Evolutionary conservation across 2,329 filamentous ascomycete species (phyloP), one percentile per base, ranked within the genome.

Genomic region (Rhynchosporium agropyri): DNA sequence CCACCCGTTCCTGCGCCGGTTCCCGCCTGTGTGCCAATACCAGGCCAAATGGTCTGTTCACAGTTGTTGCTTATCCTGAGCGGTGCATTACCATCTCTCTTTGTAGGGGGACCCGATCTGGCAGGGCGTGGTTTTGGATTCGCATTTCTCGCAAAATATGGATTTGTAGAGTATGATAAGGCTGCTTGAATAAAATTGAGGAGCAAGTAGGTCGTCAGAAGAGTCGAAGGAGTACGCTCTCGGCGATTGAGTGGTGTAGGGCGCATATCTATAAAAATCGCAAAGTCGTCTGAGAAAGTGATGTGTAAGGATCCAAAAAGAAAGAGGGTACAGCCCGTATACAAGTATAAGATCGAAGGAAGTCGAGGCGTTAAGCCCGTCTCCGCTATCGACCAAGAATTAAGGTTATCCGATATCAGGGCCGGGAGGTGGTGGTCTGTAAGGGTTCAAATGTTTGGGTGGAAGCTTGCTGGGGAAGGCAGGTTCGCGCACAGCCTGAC

Each of bases 31-130:
- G 90, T 92, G 13, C 84, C 83, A 64, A 95, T 84, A 9, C 86
- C 91, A 1, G 91, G 91, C 83, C 89, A 94, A 66, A 95, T 85
- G 0, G 83, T 85, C 26, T 89, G 83, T 9, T 80, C 79, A 71
- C 91, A 96, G 61, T 82, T 81, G 76, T 94, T 96, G 63, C 85
- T 88, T 61, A 95, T 79, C 6, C 85, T 79, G 31, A 95, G 77
- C 6, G 89, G 88, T 45, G 85, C 77, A 28, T 68, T 60, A 15
- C 74, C 78, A 58, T 77, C 78, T 63, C 72, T 61, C 53, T 73
- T 74, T 13, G 50, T 61, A 15, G 71, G 69, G 56, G 72, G 72
- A 15, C 72, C 72, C 65, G 67, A 67, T 63, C 65, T 62, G 5
- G 63, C 62, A 50, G 71, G 70, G 50, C 68, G 57, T 10, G 59